Evolutionary conservation across 2,329 filamentous ascomycete genomes (phyloP).

Genomic region (Alternaria gaisen): DNA sequence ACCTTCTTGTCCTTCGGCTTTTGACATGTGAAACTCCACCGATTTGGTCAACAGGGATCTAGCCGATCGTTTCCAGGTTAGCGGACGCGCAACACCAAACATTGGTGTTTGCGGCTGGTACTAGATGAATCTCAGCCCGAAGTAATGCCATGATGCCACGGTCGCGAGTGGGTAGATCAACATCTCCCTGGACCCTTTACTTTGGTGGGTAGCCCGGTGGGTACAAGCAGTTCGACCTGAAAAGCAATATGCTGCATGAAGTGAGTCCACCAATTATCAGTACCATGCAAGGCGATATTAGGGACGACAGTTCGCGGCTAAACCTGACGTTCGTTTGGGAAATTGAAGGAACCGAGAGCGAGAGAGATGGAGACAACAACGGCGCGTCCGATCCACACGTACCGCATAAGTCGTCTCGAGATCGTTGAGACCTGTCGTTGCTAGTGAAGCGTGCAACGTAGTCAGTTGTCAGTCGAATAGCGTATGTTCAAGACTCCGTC

Average conservation of each 20-base stretch:
- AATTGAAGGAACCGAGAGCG: not conserved
- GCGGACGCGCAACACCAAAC: constrained; percentile 25
- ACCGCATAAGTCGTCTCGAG: not conserved
- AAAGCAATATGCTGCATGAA: constrained; percentile 12
- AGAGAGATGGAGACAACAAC: not conserved
- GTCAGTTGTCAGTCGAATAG: not conserved
- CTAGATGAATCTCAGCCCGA: constrained; percentile 20
- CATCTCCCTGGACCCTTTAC: constrained; percentile 13
- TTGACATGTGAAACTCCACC: constrained; percentile 28
- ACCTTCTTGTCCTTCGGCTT: not conserved
- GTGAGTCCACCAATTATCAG: constrained; percentile 7
- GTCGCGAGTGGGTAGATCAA: constrained; percentile 12
- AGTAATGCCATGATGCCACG: constrained; percentile 15
- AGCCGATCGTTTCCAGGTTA: constrained; percentile 22
- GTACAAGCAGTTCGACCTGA: constrained; percentile 3
- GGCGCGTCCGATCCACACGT: constrained; percentile 6
- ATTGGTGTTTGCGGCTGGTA: constrained; percentile 9
- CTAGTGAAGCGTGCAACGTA: not conserved
- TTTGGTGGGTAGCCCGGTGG: constrained; percentile 1
- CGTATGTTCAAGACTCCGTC: not conserved
- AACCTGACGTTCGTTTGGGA: constrained; percentile 8
- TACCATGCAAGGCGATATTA: not conserved
- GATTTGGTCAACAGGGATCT: constrained; percentile 21
- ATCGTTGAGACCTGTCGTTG: constrained; percentile 4
- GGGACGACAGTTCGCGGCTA: constrained; percentile 9